Percentiles rank a stretch among this genome's conserved stretches.
phyloP scores from a whole-genome alignment of 805 yeast genomes.

The Huiozyma sinensis region DNA sequence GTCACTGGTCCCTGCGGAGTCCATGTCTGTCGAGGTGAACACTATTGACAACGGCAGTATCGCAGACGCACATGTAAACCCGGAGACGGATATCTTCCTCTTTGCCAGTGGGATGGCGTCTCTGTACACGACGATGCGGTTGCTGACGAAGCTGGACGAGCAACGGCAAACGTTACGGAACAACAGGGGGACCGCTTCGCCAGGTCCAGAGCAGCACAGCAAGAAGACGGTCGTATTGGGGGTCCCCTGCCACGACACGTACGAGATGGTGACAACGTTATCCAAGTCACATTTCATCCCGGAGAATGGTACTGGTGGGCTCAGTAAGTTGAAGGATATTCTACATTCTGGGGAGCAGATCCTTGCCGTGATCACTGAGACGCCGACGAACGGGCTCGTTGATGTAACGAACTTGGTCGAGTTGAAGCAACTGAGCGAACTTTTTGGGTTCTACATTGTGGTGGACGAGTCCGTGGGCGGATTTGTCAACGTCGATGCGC shows the following conservation, averaged over 20 bases:
- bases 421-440: conserved; percentile 53
- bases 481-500: conserved; percentile 68
- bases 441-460: conserved; percentile 65
- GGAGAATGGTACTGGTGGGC: conserved; percentile 52
- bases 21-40: conserved; percentile 6
- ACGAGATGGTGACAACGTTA: conserved; percentile 75
- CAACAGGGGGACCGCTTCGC: conserved; percentile 5
- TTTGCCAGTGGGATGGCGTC: conserved; percentile 92
- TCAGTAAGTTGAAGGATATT: conserved; percentile 47
- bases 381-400: conserved; percentile 90
- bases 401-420: conserved; percentile 69
- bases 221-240: conserved; percentile 86
- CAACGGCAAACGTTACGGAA: conserved; percentile 16
- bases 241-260: conserved; percentile 89
- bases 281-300: conserved; percentile 89
- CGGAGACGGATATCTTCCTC: conserved; percentile 64
- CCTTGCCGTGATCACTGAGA: conserved; percentile 78
- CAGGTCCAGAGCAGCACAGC: neutral
- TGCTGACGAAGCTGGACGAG: conserved; percentile 31
- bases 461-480: conserved; percentile 95
- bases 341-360: conserved; percentile 56
- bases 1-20: conserved; percentile 23
- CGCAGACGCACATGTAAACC: conserved; percentile 8
- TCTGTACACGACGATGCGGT: conserved; percentile 70
- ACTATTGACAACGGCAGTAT: neutral